Evolutionary conservation across 1,139 yeast species (phyloP).

Genomic region (Candida sanyaensis): DNA sequence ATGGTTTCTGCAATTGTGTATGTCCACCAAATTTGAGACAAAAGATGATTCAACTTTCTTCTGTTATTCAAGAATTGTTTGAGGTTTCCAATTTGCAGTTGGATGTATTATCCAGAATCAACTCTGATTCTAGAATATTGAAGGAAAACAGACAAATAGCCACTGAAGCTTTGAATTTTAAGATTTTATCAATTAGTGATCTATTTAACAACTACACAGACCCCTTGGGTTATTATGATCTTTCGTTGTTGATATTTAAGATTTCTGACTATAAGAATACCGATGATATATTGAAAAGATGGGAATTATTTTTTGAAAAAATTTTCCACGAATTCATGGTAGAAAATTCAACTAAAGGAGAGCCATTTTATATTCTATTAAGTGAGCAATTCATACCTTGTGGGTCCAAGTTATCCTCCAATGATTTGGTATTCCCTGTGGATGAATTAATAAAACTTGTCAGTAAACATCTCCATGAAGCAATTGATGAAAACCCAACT

Average conservation of each 20-base stretch:
- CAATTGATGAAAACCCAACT: constrained; percentile 36
- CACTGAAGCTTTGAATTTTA: constrained; percentile 56
- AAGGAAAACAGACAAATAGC: constrained; percentile 50
- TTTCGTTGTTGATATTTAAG: constrained; percentile 77
- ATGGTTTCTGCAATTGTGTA: constrained; percentile 86
- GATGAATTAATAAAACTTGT: constrained; percentile 66
- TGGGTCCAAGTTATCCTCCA: constrained; percentile 47
- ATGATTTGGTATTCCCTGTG: constrained; percentile 81
- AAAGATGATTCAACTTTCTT: constrained; percentile 69
- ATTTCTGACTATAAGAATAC: constrained; percentile 78
- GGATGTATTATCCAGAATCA: constrained; percentile 65
- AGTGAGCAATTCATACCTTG: constrained; percentile 39
- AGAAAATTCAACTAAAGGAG: constrained; percentile 31
- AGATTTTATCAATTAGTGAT: constrained; percentile 71
- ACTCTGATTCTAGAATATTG: constrained; percentile 58
- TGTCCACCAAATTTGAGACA: constrained; percentile 80
- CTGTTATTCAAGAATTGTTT: constrained; percentile 74
- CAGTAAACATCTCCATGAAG: constrained; percentile 42
- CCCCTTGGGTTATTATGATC: constrained; percentile 83
- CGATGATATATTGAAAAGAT: constrained; percentile 70
- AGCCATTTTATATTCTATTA: constrained; percentile 41
- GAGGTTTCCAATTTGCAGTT: constrained; percentile 90
- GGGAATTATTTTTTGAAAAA: constrained; percentile 64
- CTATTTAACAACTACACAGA: constrained; percentile 85
- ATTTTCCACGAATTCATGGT: constrained; percentile 35